A percentile compares a stretch with the other conserved stretches of the same genome.
These are phyloP conservation scores for Metschnikowia arizonensis DNA, from an alignment of 805 yeast genomes.

Conservation along the genomic window DNA sequence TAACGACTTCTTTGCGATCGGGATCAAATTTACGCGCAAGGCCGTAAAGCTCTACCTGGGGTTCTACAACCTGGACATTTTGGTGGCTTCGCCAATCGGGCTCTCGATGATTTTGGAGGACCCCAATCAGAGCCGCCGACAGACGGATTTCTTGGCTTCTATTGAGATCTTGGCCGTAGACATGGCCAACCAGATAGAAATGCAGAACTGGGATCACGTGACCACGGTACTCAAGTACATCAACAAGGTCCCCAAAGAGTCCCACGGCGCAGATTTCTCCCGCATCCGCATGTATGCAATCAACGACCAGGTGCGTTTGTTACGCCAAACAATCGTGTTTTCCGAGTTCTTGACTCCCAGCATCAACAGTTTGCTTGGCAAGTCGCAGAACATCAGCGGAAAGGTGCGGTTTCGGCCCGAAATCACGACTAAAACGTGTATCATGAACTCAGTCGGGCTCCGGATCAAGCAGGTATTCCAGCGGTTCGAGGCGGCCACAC, in stretches of 20 bases:
- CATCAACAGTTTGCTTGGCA: conserved; percentile 56
- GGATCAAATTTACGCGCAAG: conserved; percentile 87
- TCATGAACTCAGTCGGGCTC: conserved; percentile 62
- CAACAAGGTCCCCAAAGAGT: conserved; percentile 71
- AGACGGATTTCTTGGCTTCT: conserved; percentile 80
- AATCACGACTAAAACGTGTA: conserved; percentile 44
- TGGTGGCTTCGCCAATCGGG: conserved; percentile 90
- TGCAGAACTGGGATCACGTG: conserved; percentile 92
- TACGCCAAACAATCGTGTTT: conserved; percentile 77
- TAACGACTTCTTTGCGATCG: conserved; percentile 86
- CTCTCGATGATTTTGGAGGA: conserved; percentile 69
- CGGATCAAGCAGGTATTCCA: conserved; percentile 66
- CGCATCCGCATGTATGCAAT: conserved; percentile 90
- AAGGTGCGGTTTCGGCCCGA: conserved; percentile 51
- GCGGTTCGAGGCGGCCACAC: conserved; percentile 67
- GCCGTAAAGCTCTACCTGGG: conserved; percentile 79
- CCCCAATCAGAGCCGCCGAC: conserved; percentile 50
- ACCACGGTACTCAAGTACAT: conserved; percentile 58
- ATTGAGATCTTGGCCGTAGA: conserved; percentile 80
- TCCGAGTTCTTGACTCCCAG: conserved; percentile 79
- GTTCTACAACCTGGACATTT: conserved; percentile 79
- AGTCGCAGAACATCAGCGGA: conserved; percentile 56
- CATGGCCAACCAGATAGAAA: conserved; percentile 78
- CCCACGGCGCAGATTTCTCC: conserved; percentile 82
- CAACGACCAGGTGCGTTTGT: conserved; percentile 67